Evolutionary conservation across 1,284 basidiomycete species (phyloP), one percentile per base, ranked within the genome.

Genomic region (Cryptococcus neoformans): DNA sequence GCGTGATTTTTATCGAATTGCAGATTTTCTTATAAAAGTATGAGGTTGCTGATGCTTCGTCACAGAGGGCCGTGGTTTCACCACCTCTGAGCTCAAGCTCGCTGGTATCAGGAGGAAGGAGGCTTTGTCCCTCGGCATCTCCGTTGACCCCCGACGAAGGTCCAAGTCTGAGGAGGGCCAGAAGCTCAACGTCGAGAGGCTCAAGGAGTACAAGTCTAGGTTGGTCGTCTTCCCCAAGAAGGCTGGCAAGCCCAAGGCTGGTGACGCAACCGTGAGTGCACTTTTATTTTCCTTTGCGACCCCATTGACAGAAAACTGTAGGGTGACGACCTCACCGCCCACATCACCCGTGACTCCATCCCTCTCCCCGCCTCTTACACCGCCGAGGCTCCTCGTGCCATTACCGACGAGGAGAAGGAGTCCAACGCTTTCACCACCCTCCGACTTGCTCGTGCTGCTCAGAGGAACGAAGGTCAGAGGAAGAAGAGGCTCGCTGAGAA

Each of bases 131-230:
- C 81, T 99, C 72, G 95, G 95, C 63, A 91, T 99, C 73, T 88
- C 92, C 64, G 92, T 98, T 67, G 95, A 99, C 82, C 93, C 97
- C 84, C 85, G 95, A 80, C 87, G 96, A 83, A 87, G 92, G 80
- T 97, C 96, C 83, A 79, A 93, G 81, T 93, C 89, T 76, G 95
- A 96, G 83, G 95, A 99, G 86, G 90, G 92, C 77, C 92, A 97
- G 82, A 85, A 87, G 74, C 75, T 97, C 77, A 99, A 99, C 80
- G 89, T 96, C 57, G 92, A 95, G 81, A 85, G 95, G 74, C 83
- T 99, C 79, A 86, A 91, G 81, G 90, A 89, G 50, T 99, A 99
- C 89, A 91, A 90, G 83, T 80, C 83, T 62, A 78, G 82, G 66
- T 76, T 83, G 62, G 80, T 84, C 55, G 89, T 99, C 80, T 95